Evolutionary conservation across 2,329 filamentous ascomycete genomes (phyloP).

Genomic region (Verticillium alfalfae): DNA sequence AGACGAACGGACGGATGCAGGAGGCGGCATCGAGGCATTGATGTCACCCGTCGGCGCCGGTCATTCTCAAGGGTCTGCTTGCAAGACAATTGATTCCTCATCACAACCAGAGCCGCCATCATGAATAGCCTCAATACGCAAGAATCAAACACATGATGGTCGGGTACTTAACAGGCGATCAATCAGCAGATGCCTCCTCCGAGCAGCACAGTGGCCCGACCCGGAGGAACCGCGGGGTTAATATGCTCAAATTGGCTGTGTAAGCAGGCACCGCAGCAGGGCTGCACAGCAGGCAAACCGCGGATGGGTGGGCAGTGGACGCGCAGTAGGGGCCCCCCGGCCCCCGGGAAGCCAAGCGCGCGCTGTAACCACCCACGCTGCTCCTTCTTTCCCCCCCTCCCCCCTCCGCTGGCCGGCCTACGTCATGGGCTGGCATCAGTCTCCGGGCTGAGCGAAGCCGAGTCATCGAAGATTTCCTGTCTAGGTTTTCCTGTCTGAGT

Average conservation of each 20-base stretch:
- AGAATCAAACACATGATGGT: neutral
- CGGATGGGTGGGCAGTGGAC: no score
- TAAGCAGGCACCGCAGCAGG: neutral
- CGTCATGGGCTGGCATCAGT: neutral
- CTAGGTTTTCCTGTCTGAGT: neutral
- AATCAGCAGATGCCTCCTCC: neutral
- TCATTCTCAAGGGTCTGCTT: no score
- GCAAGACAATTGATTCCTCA: no score
- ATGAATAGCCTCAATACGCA: no score
- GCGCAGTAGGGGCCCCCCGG: no score
- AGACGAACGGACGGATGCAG: neutral
- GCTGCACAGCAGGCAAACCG: no score
- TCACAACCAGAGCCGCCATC: no score
- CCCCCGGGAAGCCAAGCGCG: no score
- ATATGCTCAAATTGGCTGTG: neutral
- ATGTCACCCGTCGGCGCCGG: neutral
- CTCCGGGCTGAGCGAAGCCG: neutral
- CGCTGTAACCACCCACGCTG: neutral
- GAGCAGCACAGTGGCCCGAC: neutral
- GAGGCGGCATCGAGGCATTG: neutral
- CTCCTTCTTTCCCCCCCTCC: neutral
- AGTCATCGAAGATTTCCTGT: neutral
- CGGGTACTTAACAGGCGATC: neutral
- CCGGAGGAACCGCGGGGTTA: neutral
- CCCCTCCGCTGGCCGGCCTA: neutral